A percentile compares a stretch with the other conserved stretches of the same genome.
Conservation (phyloP, 176 grass and related monocot genomes). For the Hordeum marinum region DNA sequence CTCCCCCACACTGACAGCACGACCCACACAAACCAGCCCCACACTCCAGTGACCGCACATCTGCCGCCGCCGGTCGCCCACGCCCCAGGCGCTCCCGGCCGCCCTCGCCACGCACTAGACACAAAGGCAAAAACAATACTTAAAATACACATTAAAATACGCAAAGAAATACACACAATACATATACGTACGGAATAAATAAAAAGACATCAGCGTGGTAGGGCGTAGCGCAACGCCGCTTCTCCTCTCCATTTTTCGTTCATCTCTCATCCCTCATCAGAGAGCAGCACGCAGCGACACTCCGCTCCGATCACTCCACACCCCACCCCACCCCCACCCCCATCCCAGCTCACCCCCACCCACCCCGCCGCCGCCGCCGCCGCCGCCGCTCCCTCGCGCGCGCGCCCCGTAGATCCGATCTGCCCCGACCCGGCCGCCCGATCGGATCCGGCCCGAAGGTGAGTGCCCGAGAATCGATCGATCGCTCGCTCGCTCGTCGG, state of each 20-base stretch:
- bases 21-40: not conserved
- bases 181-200: not conserved
- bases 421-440: conserved; percentile 2
- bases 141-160: not conserved
- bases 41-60: not conserved
- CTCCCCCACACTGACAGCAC: not conserved
- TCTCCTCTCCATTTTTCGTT: not conserved
- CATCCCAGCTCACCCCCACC: conserved; percentile 29
- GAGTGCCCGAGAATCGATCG: not conserved
- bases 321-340: not conserved
- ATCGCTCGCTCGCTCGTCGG: not conserved
- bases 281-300: not conserved
- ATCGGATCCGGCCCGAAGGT: conserved; percentile 45
- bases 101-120: not conserved
- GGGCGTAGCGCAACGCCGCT: conserved; percentile 7
- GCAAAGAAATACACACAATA: not conserved
- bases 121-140: not conserved
- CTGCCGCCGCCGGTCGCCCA: not conserved
- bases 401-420: conserved; percentile 10
- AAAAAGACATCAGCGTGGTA: not conserved
- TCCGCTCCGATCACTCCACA: conserved; percentile 24
- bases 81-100: not conserved
- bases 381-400: not conserved
- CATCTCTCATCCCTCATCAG: not conserved
- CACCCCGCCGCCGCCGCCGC: not conserved